These are phyloP conservation scores for Ramularia endophylla DNA, from an alignment of 2,329 filamentous ascomycete genomes.

Conservation along the genomic window DNA sequence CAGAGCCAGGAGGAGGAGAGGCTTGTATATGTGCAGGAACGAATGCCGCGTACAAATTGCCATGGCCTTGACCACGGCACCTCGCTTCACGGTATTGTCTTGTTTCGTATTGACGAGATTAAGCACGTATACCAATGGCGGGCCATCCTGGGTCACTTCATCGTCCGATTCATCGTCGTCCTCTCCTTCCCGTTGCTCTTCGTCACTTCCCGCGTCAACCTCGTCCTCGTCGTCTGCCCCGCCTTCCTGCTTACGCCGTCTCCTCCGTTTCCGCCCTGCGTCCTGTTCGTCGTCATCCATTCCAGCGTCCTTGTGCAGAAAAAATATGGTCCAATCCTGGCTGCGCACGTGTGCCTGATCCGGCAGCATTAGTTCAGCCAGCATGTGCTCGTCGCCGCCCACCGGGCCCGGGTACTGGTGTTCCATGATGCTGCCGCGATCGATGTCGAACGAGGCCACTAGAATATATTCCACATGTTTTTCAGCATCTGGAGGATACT, in stretches of 20 bases:
- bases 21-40: slow-evolving; percentile 98
- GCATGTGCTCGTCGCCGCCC: slow-evolving; percentile 94
- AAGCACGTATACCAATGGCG: slow-evolving; percentile 91
- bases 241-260: no score
- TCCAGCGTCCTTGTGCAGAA: slow-evolving; percentile 89
- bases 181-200: slow-evolving; percentile 47
- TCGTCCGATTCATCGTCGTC: slow-evolving; percentile 44
- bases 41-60: slow-evolving; percentile 97
- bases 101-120: slow-evolving; percentile 98
- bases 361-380: slow-evolving; percentile 96
- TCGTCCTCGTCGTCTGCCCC: slow-evolving; percentile 45
- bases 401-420: slow-evolving; percentile 95
- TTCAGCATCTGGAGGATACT: slow-evolving; percentile 50
- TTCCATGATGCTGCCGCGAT: slow-evolving; percentile 94
- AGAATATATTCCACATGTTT: slow-evolving; percentile 99
- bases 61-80: slow-evolving; percentile 96
- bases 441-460: slow-evolving; percentile 95
- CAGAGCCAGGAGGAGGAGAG: slow-evolving; percentile 78
- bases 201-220: slow-evolving; percentile 47
- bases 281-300: slow-evolving; percentile 77
- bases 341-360: slow-evolving; percentile 92
- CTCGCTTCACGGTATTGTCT: slow-evolving; percentile 85
- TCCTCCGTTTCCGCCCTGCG: slow-evolving; percentile 42
- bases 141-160: slow-evolving; percentile 62
- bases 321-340: slow-evolving; percentile 99